These are phyloP conservation scores for Nannochloris sp. DNA, from an alignment of 139 green algal genomes.

Conservation along the genomic window DNA sequence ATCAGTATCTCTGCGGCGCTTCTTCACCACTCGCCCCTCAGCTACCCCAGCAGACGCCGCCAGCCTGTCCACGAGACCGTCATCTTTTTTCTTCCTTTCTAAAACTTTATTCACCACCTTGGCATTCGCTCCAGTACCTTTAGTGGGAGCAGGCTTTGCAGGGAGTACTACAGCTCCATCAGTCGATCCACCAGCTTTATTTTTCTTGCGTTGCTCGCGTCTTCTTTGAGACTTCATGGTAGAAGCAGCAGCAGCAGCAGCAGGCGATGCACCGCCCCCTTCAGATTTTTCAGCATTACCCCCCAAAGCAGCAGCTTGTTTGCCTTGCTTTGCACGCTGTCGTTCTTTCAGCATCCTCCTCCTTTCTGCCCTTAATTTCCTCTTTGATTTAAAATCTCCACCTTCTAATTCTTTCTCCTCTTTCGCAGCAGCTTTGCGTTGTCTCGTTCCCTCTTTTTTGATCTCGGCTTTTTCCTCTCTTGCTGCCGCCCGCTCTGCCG, in stretches of 20 bases:
- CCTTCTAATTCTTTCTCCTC: not conserved
- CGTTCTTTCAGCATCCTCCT: conserved; percentile 22
- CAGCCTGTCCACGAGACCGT: conserved; percentile 18
- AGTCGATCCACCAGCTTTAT: not conserved
- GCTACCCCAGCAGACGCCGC: not conserved
- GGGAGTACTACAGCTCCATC: too few relatives aligned
- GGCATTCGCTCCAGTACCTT: conserved; percentile 12
- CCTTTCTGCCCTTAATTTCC: conserved; percentile 17
- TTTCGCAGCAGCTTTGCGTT: not conserved
- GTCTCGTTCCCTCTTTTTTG: not conserved
- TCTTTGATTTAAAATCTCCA: conserved; percentile 17
- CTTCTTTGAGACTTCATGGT: conserved; percentile 10
- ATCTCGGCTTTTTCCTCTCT: conserved; percentile 3
- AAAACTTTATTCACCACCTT: conserved; percentile 15
- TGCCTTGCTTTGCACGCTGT: conserved; percentile 6
- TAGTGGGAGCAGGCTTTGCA: conserved; percentile 6
- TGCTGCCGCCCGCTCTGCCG: not conserved
- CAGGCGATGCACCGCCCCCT: conserved; percentile 1
- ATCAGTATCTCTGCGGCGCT: not conserved
- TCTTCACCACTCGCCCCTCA: not conserved
- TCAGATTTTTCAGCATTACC: not conserved
- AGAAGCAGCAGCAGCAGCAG: conserved; percentile 1
- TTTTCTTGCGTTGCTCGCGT: conserved; percentile 15
- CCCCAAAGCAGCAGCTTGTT: not conserved
- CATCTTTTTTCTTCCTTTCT: conserved; percentile 13